A percentile compares a stretch with the other conserved stretches of the same genome.
Conservation (phyloP, 441 rosid species). For the Syzygium syzygioides region DNA sequence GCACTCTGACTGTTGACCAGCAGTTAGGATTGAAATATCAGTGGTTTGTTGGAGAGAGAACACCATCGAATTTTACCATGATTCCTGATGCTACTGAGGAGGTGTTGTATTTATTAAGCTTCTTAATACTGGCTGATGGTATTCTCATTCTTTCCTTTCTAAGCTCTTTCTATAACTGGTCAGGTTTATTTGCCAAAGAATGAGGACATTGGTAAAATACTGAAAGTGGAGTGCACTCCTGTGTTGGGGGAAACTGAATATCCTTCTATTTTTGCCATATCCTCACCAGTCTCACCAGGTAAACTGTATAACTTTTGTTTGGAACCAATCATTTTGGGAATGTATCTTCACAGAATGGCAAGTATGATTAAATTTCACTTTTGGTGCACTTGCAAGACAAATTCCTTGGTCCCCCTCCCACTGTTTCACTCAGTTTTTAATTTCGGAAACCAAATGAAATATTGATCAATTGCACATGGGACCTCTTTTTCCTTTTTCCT, state of each 20-base stretch:
- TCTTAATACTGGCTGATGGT: neutral
- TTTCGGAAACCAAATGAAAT: neutral
- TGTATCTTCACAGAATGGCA: neutral
- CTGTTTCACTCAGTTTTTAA: neutral
- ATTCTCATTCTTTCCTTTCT: neutral
- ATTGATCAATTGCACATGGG: neutral
- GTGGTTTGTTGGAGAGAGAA: constrained; percentile 79
- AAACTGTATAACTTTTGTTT: neutral
- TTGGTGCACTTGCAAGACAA: neutral
- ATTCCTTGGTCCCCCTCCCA: neutral
- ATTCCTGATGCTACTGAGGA: constrained; percentile 71
- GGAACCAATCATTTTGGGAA: neutral
- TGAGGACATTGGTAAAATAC: constrained; percentile 69
- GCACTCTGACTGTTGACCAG: constrained; percentile 37
- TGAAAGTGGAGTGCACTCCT: constrained; percentile 81
- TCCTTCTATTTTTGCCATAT: constrained; percentile 75
- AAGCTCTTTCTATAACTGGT: constrained; percentile 17
- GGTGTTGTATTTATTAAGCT: constrained; percentile 34
- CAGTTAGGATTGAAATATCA: constrained; percentile 65
- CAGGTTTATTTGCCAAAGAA: constrained; percentile 95
- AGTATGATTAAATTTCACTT: neutral
- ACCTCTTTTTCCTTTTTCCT: neutral
- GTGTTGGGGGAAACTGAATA: constrained; percentile 61
- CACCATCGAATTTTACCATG: constrained; percentile 68
- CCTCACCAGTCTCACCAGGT: constrained; percentile 81